These are phyloP conservation scores for Herpetospermum pedunculosum DNA, from an alignment of 306 rosid genomes.

Conservation along the genomic window DNA sequence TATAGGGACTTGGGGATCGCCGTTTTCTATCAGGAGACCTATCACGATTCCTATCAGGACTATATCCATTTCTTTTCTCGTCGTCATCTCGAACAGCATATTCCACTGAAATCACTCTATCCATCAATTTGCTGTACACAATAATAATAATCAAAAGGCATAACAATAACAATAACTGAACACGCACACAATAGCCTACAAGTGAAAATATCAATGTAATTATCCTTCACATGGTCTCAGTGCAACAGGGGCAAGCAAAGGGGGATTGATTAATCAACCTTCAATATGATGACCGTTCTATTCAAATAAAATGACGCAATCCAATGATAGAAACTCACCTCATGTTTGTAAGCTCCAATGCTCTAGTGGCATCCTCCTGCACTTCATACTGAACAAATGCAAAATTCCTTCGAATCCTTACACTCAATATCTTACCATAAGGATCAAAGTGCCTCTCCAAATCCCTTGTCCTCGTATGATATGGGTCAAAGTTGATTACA, in stretches of 20 bases:
- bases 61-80: slow-evolving; percentile 59
- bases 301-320: not conserved
- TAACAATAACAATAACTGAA: slow-evolving; percentile 12
- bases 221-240: not conserved
- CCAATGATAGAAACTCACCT: slow-evolving; percentile 34
- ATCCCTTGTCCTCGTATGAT: slow-evolving; percentile 85
- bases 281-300: not conserved
- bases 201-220: not conserved
- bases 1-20: slow-evolving; percentile 83
- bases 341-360: slow-evolving; percentile 84
- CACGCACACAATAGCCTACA: not conserved
- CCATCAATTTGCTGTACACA: slow-evolving; percentile 74
- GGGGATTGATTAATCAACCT: not conserved
- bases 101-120: slow-evolving; percentile 91
- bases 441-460: slow-evolving; percentile 96
- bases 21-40: slow-evolving; percentile 63
- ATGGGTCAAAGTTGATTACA: slow-evolving; percentile 91
- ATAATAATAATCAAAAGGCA: slow-evolving; percentile 4
- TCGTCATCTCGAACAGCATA: slow-evolving; percentile 85
- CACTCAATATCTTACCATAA: slow-evolving; percentile 84
- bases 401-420: slow-evolving; percentile 86
- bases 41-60: slow-evolving; percentile 73
- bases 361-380: slow-evolving; percentile 87
- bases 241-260: not conserved
- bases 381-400: slow-evolving; percentile 94